Evolutionary conservation across 177 flowering plant species (phyloP), one percentile per base, ranked within the genome.

Genomic region (Telopea speciosissima): DNA sequence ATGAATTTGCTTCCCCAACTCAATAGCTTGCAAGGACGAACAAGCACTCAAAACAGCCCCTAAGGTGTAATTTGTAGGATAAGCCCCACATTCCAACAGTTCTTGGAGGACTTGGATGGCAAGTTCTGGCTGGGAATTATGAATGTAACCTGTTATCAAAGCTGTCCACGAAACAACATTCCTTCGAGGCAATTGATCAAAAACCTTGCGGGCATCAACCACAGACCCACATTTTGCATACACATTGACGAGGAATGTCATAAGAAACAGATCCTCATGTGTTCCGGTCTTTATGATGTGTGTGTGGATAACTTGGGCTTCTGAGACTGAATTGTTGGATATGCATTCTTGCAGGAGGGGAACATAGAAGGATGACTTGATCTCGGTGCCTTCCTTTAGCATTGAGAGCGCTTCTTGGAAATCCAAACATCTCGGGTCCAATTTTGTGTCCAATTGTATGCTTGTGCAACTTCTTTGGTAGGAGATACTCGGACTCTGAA

Each of bases 1-100:
- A 78, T 92, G 97, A 22, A 92, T 63, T 74, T 92, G 97, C 74
- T 79, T 82, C 70, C 85, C 91, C 63, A 90, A 70, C 40, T 74
- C 69, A 42, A 84, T 19, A 66, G 76, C 79, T 26, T 62, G 23
- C 80, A 88, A 25, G 3, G 83, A 82, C 59, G 90, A 71, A 75
- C 89, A 90, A 24, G 96, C 96, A 80, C 79, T 88, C 28, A 92
- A 33, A 63, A 77, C 83, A 58, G 80, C 69, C 22, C 87, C 94
- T n/a, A 92, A 69, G n/a, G 91, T 92, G 72, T 82, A 85, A 70
- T 79, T 87, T 0, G 94, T 84, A 23, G 97, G 97, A 76, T 83
- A 87, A 42, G 78, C 72, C 66, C 97, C 97, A 28, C 69, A 63
- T 70, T 83, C 88, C 85, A 92, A 68, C 90, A 92, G 79, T 70